A percentile compares a stretch with the other conserved stretches of the same genome.
Conservation (phyloP, 768 basidiomycete species). For the Cantharellus anzutake region DNA sequence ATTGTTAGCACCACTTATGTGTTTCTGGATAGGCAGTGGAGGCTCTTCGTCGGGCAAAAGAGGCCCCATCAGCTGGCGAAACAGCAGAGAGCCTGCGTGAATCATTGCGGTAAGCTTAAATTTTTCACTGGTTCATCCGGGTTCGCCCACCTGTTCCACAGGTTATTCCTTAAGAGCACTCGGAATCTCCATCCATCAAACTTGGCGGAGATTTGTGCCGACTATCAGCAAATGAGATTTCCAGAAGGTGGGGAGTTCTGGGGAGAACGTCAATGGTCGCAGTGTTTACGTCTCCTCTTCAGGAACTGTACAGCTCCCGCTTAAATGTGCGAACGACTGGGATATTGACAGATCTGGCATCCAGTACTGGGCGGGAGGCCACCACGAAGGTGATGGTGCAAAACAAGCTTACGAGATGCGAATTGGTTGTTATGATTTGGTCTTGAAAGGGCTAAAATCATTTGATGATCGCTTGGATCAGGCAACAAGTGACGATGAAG, state of each 20-base stretch:
- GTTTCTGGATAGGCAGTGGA: conserved; percentile 54
- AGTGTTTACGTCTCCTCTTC: neutral
- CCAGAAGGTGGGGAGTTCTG: conserved; percentile 41
- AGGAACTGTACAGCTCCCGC: conserved; percentile 75
- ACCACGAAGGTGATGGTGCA: conserved; percentile 39
- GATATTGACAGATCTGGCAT: conserved; percentile 55
- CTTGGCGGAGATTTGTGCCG: conserved; percentile 69
- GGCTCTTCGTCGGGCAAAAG: conserved; percentile 76
- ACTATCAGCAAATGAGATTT: conserved; percentile 72
- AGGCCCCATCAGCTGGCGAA: conserved; percentile 54
- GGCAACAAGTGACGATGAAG: conserved; percentile 17
- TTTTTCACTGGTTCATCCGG: conserved; percentile 2
- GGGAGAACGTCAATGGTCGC: neutral
- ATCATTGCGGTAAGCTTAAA: conserved; percentile 48
- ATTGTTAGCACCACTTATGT: neutral
- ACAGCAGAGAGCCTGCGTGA: conserved; percentile 66
- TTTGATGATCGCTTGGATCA: conserved; percentile 44
- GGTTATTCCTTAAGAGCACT: conserved; percentile 78
- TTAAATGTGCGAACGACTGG: conserved; percentile 59
- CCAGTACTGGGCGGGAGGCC: conserved; percentile 48
- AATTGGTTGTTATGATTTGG: conserved; percentile 58
- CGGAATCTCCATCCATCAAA: conserved; percentile 68
- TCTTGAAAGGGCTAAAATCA: conserved; percentile 59
- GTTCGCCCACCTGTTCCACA: conserved; percentile 15
- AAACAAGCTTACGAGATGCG: conserved; percentile 39